These are phyloP conservation scores for Poa annua DNA, from an alignment of 176 grass and related monocot genomes.

Conservation along the genomic window DNA sequence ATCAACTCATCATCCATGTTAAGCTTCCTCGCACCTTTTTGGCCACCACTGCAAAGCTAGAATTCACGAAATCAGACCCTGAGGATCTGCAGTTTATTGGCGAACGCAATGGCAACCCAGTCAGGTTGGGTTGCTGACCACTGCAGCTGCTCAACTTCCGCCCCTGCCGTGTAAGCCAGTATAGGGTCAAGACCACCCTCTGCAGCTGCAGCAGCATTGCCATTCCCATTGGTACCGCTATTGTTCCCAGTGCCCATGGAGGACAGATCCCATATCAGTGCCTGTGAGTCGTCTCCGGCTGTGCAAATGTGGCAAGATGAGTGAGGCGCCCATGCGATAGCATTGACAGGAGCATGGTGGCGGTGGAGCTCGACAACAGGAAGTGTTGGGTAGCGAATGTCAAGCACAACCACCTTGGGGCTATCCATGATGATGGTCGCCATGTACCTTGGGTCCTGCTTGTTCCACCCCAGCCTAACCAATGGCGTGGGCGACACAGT, in stretches of 20 bases:
- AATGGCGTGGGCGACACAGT: conserved; percentile 66
- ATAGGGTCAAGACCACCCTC: conserved; percentile 94
- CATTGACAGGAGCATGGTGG: conserved; percentile 90
- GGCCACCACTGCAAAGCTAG: neutral
- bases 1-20: conserved; percentile 36
- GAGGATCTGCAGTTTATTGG: conserved; percentile 90
- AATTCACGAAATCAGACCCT: conserved; percentile 66
- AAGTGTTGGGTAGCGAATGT: conserved; percentile 92
- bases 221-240: conserved; percentile 49
- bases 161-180: conserved; percentile 89
- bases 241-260: conserved; percentile 76
- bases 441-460: conserved; percentile 99
- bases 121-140: conserved; percentile 97
- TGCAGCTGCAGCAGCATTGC: conserved; percentile 43
- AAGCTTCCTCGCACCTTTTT: conserved; percentile 13
- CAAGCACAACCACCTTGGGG: conserved; percentile 95
- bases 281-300: conserved; percentile 87
- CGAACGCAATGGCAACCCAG: conserved; percentile 93
- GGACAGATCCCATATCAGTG: conserved; percentile 95
- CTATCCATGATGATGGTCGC: conserved; percentile 99
- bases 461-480: conserved; percentile 94
- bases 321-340: conserved; percentile 94
- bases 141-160: conserved; percentile 98
- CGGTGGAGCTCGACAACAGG: conserved; percentile 95
- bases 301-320: conserved; percentile 96